These are phyloP conservation scores for Sugiyamaella qingdaonensis DNA, from an alignment of 805 yeast genomes.

Conservation along the genomic window DNA sequence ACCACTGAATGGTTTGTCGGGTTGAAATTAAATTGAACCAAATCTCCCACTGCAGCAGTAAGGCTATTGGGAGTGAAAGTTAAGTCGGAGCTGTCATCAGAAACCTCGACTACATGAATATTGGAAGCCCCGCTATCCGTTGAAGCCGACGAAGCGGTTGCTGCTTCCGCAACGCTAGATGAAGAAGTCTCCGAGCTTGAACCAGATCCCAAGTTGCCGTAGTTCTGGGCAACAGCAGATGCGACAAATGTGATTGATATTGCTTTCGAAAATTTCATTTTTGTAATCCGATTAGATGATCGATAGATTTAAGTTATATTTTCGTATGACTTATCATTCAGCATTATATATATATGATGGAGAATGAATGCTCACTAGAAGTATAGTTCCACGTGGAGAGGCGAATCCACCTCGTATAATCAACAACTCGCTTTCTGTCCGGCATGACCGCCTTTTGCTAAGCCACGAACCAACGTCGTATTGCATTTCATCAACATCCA, in stretches of 20 bases:
- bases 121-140: background rate
- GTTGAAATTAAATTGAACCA: conserved; percentile 18
- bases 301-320: too few species aligned
- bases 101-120: conserved; percentile 6
- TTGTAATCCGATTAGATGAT: too few species aligned
- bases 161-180: background rate
- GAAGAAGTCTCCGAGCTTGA: background rate
- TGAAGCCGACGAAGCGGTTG: background rate
- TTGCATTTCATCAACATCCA: too few species aligned
- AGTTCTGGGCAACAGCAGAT: background rate
- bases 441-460: too few species aligned
- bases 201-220: background rate
- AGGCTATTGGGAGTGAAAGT: conserved; percentile 18
- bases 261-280: background rate
- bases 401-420: too few species aligned
- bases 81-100: conserved; percentile 8
- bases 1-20: conserved; percentile 23
- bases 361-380: too few species aligned
- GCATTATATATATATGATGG: too few species aligned
- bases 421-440: too few species aligned
- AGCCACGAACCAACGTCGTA: too few species aligned
- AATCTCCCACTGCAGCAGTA: conserved; percentile 23
- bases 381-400: too few species aligned
- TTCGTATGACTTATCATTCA: too few species aligned
- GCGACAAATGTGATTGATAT: background rate